Evolutionary conservation across 768 basidiomycete genomes (phyloP).

Genomic region (Hirschioporus abietinus): DNA sequence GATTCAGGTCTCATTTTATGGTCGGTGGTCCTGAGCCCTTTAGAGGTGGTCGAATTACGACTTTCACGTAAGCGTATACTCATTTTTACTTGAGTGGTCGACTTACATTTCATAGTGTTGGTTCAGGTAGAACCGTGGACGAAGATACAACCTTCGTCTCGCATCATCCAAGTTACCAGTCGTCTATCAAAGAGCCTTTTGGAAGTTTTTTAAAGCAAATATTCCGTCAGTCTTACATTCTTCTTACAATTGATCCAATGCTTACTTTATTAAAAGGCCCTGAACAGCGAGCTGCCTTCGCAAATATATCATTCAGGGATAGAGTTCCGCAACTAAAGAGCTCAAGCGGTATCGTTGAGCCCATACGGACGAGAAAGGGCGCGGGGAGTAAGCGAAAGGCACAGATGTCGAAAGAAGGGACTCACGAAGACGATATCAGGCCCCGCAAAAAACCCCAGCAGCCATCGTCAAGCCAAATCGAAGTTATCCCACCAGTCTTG

Average conservation of each 20-base stretch:
- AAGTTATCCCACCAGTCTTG: too few relatives aligned
- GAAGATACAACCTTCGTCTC: background rate
- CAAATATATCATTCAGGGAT: background rate
- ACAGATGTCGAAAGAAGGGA: too few relatives aligned
- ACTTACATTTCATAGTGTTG: background rate
- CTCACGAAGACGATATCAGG: too few relatives aligned
- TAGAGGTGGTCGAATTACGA: background rate
- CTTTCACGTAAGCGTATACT: background rate
- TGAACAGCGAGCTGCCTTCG: background rate
- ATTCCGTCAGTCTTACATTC: background rate
- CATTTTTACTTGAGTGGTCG: background rate
- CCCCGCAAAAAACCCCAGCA: too few relatives aligned
- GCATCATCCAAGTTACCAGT: background rate
- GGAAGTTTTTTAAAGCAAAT: background rate
- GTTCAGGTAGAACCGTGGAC: background rate
- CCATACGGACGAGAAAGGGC: background rate
- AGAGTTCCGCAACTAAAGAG: background rate
- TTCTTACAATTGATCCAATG: background rate
- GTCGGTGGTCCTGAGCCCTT: background rate
- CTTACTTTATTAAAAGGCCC: background rate
- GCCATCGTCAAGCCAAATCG: too few relatives aligned
- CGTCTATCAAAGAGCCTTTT: background rate
- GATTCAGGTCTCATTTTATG: background rate
- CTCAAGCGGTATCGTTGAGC: background rate
- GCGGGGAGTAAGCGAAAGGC: too few relatives aligned